A percentile compares a stretch with the other conserved stretches of the same genome.
These are phyloP conservation scores for Pythium phragmiticola DNA, from an alignment of 352 stramenopile species.

Conservation along the genomic window DNA sequence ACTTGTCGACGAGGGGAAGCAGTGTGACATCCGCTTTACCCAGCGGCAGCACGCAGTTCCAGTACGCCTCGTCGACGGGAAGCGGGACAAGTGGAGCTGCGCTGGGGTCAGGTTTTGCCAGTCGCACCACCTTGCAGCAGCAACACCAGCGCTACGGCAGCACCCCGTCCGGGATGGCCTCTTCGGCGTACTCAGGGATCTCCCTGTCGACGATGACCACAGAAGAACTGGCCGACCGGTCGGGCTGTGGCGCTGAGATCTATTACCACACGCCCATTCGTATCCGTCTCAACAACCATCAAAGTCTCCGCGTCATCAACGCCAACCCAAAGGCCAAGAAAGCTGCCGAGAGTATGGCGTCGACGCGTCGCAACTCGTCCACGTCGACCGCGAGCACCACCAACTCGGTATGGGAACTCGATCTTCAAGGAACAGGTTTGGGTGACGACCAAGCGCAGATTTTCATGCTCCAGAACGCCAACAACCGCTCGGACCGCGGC, in stretches of 20 bases:
- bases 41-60: constrained; percentile 19
- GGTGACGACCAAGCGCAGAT: constrained; percentile 75
- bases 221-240: constrained; percentile 53
- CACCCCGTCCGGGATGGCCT: constrained; percentile 5
- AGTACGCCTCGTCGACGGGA: constrained; percentile 11
- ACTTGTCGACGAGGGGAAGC: constrained; percentile 9
- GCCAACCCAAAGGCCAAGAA: constrained; percentile 8
- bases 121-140: constrained; percentile 16
- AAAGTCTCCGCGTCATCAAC: constrained; percentile 56
- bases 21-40: constrained; percentile 22
- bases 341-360: constrained; percentile 2
- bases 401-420: constrained; percentile 29
- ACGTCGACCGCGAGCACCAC: neutral
- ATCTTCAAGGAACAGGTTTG: constrained; percentile 60
- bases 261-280: constrained; percentile 69
- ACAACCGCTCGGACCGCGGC: constrained; percentile 60
- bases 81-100: neutral
- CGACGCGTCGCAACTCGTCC: constrained; percentile 17
- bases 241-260: constrained; percentile 67
- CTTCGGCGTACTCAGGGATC: constrained; percentile 16
- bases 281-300: constrained; percentile 66
- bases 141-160: constrained; percentile 3
- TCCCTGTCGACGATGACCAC: constrained; percentile 25
- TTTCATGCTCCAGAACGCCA: constrained; percentile 77
- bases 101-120: constrained; percentile 26